Conservation (phyloP, 2,329 filamentous ascomycete species). For the Venturiaceae sp. region DNA sequence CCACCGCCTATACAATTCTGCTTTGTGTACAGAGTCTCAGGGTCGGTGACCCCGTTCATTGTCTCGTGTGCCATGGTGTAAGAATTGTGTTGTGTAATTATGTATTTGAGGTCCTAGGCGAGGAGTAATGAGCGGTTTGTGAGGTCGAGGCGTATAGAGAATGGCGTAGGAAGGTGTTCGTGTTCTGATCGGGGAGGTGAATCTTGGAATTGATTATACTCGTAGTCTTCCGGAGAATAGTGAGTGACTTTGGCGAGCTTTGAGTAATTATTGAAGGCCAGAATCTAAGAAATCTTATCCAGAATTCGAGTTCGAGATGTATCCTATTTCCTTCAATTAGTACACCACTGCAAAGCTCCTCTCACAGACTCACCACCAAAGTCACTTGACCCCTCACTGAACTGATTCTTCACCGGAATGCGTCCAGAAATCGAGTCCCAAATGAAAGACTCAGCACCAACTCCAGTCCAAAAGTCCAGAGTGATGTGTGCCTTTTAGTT, state of each 20-base stretch:
- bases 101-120: background rate
- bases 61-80: background rate
- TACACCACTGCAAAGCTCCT: no score
- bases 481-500: background rate
- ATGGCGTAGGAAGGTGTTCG: no score
- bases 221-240: background rate
- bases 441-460: no score
- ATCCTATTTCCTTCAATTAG: background rate
- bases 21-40: conserved; percentile 10
- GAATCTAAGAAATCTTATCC: background rate
- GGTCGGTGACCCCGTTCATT: conserved; percentile 58
- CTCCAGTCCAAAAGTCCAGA: background rate
- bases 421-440: background rate
- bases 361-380: background rate
- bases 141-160: no score
- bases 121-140: no score
- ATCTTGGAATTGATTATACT: background rate
- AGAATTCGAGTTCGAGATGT: background rate
- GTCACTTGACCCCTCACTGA: background rate
- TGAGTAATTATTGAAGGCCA: background rate
- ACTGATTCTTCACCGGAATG: background rate
- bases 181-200: background rate
- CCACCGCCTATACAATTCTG: conserved; percentile 64
- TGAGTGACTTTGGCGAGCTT: background rate
- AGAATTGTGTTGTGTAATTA: background rate